Conservation (phyloP, 345 rosid species). For the Salix arbutifolia region DNA sequence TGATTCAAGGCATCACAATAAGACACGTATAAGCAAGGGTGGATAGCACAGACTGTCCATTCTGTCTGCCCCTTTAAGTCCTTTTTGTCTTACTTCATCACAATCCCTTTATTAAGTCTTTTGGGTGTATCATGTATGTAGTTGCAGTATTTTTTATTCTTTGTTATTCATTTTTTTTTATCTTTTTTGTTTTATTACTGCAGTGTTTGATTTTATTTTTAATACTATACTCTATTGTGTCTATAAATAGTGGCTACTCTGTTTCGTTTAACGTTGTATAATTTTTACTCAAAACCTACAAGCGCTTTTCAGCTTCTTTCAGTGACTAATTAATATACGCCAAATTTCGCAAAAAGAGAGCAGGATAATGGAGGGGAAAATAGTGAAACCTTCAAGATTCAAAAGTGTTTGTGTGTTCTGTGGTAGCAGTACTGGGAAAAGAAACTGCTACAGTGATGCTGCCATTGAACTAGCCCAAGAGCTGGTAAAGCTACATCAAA, state of each 20-base stretch:
- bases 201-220: neutral
- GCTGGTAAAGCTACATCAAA: constrained; percentile 10
- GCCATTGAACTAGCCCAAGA: constrained; percentile 31
- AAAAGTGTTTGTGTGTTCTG: constrained; percentile 29
- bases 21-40: constrained; percentile 13
- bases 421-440: constrained; percentile 31
- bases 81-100: neutral
- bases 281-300: neutral
- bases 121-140: too few relatives aligned
- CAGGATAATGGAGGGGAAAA: constrained; percentile 8
- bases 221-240: neutral
- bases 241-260: neutral
- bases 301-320: neutral
- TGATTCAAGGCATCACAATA: neutral
- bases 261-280: neutral
- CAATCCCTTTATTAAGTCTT: neutral
- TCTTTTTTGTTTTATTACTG: too few relatives aligned
- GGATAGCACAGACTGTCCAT: neutral
- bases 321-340: neutral
- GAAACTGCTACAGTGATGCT: constrained; percentile 27
- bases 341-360: too few relatives aligned
- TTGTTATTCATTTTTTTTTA: neutral
- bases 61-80: neutral
- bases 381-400: constrained; percentile 19
- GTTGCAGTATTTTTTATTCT: neutral